Evolutionary conservation across 225 moss, liverwort and hornwort genomes (phyloP).

Genomic region (Bryoerythrophyllum caledonicum): DNA sequence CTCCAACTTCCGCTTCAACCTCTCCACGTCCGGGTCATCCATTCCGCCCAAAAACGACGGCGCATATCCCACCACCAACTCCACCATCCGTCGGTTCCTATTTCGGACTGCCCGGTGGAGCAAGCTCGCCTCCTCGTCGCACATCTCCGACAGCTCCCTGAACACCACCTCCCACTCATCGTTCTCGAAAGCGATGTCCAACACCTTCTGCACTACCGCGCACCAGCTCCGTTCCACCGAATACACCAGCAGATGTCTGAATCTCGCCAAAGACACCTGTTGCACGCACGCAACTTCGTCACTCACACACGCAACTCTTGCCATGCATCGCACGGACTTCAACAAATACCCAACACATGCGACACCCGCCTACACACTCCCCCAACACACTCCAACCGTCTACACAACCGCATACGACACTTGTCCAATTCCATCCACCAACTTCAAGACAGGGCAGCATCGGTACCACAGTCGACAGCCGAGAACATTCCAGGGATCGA

Average conservation of each 20-base stretch:
- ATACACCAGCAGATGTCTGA: slow-evolving; percentile 61
- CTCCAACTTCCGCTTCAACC: slow-evolving; percentile 35
- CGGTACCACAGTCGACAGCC: slow-evolving; percentile 27
- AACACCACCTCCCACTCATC: slow-evolving; percentile 44
- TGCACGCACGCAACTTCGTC: neutral
- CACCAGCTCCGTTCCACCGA: slow-evolving; percentile 86
- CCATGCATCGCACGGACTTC: neutral
- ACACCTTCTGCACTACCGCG: slow-evolving; percentile 67
- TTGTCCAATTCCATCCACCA: too few species aligned
- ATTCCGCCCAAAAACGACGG: slow-evolving; percentile 46
- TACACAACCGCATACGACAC: neutral
- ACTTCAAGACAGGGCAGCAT: neutral
- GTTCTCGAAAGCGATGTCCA: slow-evolving; percentile 69
- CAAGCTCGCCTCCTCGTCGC: slow-evolving; percentile 54
- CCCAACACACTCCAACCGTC: too few species aligned
- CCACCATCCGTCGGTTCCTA: slow-evolving; percentile 72
- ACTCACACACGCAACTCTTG: neutral
- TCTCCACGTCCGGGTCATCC: slow-evolving; percentile 25
- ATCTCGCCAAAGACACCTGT: slow-evolving; percentile 34
- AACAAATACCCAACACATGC: neutral
- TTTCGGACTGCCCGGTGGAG: slow-evolving; percentile 83
- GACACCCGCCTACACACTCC: neutral
- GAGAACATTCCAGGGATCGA: slow-evolving; percentile 10
- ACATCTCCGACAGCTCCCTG: slow-evolving; percentile 43
- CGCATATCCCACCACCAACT: slow-evolving; percentile 62